Conservation (phyloP, 352 stramenopile species). For the Achlya hypogyna region DNA sequence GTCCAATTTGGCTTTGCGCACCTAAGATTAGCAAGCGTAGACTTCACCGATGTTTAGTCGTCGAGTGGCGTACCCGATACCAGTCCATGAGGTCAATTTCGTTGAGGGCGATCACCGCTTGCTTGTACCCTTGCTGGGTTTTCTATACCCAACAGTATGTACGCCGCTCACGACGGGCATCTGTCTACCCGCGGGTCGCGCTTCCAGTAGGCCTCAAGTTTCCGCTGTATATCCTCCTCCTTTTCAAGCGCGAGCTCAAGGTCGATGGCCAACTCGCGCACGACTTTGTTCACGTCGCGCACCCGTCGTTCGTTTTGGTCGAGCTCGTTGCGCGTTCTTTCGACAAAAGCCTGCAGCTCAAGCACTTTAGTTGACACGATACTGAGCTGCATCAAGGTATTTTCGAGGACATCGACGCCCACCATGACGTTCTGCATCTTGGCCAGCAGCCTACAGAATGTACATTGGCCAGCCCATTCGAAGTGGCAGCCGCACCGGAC, state of each 20-base stretch:
- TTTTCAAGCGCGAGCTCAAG: constrained; percentile 37
- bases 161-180: background rate
- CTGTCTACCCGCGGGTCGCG: constrained; percentile 25
- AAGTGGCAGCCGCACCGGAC: constrained; percentile 25
- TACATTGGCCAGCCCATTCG: background rate
- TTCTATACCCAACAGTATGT: constrained; percentile 19
- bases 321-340: constrained; percentile 41
- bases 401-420: constrained; percentile 49
- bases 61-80: constrained; percentile 27
- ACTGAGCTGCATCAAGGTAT: constrained; percentile 35
- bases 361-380: constrained; percentile 23
- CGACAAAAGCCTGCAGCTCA: constrained; percentile 27
- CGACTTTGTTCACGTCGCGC: constrained; percentile 27
- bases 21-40: constrained; percentile 8
- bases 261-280: constrained; percentile 28
- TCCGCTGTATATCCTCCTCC: constrained; percentile 65
- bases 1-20: constrained; percentile 56
- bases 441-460: constrained; percentile 32
- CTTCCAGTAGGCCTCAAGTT: constrained; percentile 74
- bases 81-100: constrained; percentile 54
- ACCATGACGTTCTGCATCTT: constrained; percentile 73
- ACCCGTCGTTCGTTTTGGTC: constrained; percentile 38
- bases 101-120: constrained; percentile 42
- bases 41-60: background rate
- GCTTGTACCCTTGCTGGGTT: constrained; percentile 54